phyloP scores from a whole-genome alignment of 2,329 filamentous ascomycete species.

The Mycosphaerella sp. region DNA sequence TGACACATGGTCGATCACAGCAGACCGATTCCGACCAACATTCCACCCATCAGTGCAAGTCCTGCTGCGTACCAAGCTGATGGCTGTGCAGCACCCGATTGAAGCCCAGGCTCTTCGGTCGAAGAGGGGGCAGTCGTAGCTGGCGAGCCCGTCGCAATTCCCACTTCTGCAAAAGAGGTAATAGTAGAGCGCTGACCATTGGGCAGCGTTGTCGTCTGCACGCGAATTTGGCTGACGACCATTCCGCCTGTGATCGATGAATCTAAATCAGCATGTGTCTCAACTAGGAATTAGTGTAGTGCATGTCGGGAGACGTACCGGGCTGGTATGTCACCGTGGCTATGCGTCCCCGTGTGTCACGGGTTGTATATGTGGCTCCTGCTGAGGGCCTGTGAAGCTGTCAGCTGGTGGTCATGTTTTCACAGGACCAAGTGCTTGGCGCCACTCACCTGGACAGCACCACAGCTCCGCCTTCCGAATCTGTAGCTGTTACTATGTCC shows the following conservation, averaged over 20 bases:
- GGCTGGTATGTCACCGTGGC: slow-evolving; percentile 46
- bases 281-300: neutral
- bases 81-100: slow-evolving; percentile 34
- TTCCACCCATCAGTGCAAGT: slow-evolving; percentile 32
- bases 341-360: slow-evolving; percentile 37
- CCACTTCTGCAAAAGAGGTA: slow-evolving; percentile 42
- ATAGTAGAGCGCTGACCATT: slow-evolving; percentile 37
- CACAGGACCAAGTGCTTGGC: no score
- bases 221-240: slow-evolving; percentile 36
- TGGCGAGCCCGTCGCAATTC: slow-evolving; percentile 20
- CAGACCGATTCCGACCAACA: slow-evolving; percentile 31
- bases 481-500: slow-evolving; percentile 36
- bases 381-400: slow-evolving; percentile 14
- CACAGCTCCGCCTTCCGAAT: slow-evolving; percentile 37
- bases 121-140: slow-evolving; percentile 5
- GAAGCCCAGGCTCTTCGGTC: slow-evolving; percentile 34
- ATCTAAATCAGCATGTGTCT: neutral
- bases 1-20: slow-evolving; percentile 10
- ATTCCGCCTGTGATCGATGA: slow-evolving; percentile 28
- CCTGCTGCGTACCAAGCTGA: slow-evolving; percentile 27
- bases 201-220: slow-evolving; percentile 34
- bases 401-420: neutral
- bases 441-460: slow-evolving; percentile 27
- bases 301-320: neutral
- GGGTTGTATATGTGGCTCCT: slow-evolving; percentile 42